Conservation (phyloP, 1,139 yeast species). For the Groenewaldozyma sp. region DNA sequence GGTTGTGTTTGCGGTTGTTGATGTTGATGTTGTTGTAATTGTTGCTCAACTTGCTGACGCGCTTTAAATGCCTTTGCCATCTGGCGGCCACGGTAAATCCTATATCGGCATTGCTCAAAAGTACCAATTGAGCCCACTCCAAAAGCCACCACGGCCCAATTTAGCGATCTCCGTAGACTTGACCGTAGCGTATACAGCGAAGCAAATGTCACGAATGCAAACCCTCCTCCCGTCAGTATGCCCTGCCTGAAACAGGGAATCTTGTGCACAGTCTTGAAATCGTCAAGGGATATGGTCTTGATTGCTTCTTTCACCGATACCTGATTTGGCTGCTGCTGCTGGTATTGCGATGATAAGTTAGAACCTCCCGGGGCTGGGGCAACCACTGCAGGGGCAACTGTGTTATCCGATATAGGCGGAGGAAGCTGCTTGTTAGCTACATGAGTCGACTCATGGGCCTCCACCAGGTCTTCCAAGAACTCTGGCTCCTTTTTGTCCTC, state of each 20-base stretch:
- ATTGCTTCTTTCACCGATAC: constrained; percentile 18
- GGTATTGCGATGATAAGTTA: not conserved
- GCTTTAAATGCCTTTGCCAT: constrained; percentile 8
- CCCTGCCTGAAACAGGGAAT: constrained; percentile 92
- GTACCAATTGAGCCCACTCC: constrained; percentile 72
- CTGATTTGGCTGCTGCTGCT: constrained; percentile 1
- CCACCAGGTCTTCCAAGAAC: not conserved
- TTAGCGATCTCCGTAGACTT: constrained; percentile 50
- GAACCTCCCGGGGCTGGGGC: not conserved
- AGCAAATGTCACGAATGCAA: constrained; percentile 71
- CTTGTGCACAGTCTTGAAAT: constrained; percentile 49
- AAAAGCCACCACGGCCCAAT: constrained; percentile 82
- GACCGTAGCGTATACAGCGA: constrained; percentile 57
- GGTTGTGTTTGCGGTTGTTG: constrained; percentile 1
- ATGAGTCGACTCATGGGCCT: not conserved
- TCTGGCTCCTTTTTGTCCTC: not conserved
- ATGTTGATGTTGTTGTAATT: not conserved
- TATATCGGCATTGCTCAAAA: constrained; percentile 86
- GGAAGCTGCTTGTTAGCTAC: no score
- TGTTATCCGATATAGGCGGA: no score
- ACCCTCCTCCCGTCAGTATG: constrained; percentile 74
- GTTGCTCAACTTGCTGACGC: not conserved
- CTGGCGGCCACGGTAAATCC: constrained; percentile 49
- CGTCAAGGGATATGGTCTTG: constrained; percentile 30
- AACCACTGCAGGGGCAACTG: no score